Percentiles rank a stretch among this genome's conserved stretches.
These are phyloP conservation scores for Nothopassalora personata DNA, from an alignment of 2,329 filamentous ascomycete genomes.

Conservation along the genomic window DNA sequence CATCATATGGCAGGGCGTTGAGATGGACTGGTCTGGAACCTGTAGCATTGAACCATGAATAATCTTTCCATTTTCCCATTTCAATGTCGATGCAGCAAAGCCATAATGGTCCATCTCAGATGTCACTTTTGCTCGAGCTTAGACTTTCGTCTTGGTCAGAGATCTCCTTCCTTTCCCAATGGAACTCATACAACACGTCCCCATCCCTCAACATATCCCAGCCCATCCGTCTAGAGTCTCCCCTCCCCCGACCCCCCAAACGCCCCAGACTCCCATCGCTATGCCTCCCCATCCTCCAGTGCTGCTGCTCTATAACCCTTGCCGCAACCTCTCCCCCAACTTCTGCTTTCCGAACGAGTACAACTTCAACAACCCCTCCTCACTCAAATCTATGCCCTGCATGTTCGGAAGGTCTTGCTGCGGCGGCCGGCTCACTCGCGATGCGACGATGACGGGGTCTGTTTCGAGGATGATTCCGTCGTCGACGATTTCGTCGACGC, in stretches of 20 bases:
- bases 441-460: slow-evolving; percentile 88
- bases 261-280: neutral
- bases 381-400: slow-evolving; percentile 90
- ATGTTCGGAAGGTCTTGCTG: slow-evolving; percentile 81
- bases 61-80: no score
- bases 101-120: no score
- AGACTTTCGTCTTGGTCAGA: neutral
- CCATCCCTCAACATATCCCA: neutral
- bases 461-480: slow-evolving; percentile 97
- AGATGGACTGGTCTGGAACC: no score
- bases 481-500: slow-evolving; percentile 91
- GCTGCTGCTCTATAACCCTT: slow-evolving; percentile 56
- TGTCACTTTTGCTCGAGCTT: neutral
- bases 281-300: neutral
- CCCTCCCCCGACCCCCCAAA: neutral
- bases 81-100: no score
- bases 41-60: no score
- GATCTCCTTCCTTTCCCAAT: no score
- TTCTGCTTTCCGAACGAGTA: slow-evolving; percentile 92
- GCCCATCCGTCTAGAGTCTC: neutral
- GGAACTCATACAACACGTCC: no score
- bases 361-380: slow-evolving; percentile 89
- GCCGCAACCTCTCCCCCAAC: slow-evolving; percentile 82
- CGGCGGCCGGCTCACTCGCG: slow-evolving; percentile 86
- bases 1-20: no score